These are phyloP conservation scores for Thuidium tamariscinum DNA, from an alignment of 225 moss, liverwort and hornwort species.

Conservation along the genomic window DNA sequence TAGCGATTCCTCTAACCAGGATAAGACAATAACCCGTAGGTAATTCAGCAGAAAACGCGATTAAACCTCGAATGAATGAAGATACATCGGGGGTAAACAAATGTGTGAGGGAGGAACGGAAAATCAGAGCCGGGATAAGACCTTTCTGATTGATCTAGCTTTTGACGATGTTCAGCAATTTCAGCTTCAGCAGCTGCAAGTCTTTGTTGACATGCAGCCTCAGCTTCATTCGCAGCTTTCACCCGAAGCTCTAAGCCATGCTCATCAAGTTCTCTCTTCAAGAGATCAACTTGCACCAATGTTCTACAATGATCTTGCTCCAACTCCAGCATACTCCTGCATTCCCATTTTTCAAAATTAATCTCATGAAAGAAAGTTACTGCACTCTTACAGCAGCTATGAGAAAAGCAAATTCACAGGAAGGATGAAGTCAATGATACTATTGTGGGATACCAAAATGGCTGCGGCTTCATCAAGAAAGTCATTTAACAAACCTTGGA, in stretches of 20 bases:
- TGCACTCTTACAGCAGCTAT: not conserved
- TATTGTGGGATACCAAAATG: not conserved
- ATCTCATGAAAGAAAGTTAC: not conserved
- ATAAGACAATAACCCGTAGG: not conserved
- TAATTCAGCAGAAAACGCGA: not conserved
- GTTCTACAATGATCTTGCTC: slow-evolving; percentile 53
- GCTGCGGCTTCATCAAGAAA: not conserved
- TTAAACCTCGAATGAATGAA: not conserved
- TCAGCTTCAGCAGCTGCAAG: slow-evolving; percentile 64
- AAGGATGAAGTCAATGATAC: not conserved
- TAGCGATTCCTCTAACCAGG: not conserved
- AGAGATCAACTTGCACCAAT: slow-evolving; percentile 41
- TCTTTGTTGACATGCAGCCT: slow-evolving; percentile 57
- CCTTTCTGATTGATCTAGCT: slow-evolving; percentile 54
- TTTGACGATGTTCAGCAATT: slow-evolving; percentile 44
- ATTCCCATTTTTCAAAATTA: slow-evolving; percentile 3
- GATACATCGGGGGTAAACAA: not conserved
- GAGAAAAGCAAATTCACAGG: not conserved
- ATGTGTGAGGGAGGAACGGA: not conserved
- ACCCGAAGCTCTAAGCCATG: slow-evolving; percentile 63
- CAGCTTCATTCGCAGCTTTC: slow-evolving; percentile 64
- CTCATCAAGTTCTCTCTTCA: slow-evolving; percentile 56
- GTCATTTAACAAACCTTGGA: slow-evolving; percentile 45
- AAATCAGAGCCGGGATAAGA: not conserved
- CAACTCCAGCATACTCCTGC: slow-evolving; percentile 51